phyloP scores from a whole-genome alignment of 2,329 filamentous ascomycete species.

The Hypoxylon sp. region DNA sequence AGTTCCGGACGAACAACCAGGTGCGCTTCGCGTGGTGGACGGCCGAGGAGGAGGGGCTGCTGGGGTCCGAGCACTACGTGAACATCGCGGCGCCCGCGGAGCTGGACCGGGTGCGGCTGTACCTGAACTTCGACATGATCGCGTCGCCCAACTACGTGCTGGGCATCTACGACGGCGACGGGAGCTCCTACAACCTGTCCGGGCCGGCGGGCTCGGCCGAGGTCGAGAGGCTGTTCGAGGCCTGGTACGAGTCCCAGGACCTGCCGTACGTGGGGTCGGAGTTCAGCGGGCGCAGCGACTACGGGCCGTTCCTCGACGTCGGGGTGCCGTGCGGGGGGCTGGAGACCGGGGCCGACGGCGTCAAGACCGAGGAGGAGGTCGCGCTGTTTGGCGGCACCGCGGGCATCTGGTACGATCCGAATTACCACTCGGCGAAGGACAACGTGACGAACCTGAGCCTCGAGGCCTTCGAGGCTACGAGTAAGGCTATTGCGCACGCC shows the following conservation, averaged over 20 bases:
- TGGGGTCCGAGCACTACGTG: constrained; percentile 73
- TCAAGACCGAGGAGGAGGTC: constrained; percentile 69
- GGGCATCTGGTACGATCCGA: constrained; percentile 67
- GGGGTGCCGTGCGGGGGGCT: constrained; percentile 71
- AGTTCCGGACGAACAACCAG: constrained; percentile 69
- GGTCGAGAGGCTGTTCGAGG: constrained; percentile 66
- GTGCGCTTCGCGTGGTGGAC: constrained; percentile 77
- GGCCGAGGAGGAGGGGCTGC: constrained; percentile 73
- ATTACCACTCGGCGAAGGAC: constrained; percentile 70
- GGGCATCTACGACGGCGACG: constrained; percentile 67
- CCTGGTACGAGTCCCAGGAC: constrained; percentile 62
- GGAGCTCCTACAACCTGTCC: constrained; percentile 66
- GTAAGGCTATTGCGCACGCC: constrained; percentile 68
- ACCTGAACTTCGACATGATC: constrained; percentile 75
- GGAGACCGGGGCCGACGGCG: constrained; percentile 71
- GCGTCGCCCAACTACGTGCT: constrained; percentile 69
- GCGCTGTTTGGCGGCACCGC: constrained; percentile 68
- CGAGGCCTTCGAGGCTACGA: constrained; percentile 68
- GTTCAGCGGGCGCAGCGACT: constrained; percentile 75
- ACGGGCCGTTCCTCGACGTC: constrained; percentile 69
- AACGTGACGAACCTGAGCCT: constrained; percentile 67
- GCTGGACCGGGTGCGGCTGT: constrained; percentile 69
- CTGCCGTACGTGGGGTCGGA: constrained; percentile 70
- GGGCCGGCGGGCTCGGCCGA: constrained; percentile 70
- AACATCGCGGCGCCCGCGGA: constrained; percentile 60